phyloP scores from a whole-genome alignment of 2,329 filamentous ascomycete genomes.

The Cyphellophora attinorum region DNA sequence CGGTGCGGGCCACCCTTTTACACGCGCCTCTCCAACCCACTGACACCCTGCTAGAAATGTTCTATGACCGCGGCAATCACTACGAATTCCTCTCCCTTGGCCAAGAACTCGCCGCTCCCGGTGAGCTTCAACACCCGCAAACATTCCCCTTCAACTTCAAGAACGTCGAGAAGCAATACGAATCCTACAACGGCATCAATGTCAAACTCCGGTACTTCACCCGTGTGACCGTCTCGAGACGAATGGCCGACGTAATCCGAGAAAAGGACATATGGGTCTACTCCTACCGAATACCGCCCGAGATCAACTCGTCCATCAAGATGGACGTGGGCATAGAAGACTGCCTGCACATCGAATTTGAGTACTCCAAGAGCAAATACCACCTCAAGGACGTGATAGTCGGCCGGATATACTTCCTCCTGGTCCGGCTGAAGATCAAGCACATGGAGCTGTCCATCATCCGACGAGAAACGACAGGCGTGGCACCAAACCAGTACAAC shows the following conservation, averaged over 20 bases:
- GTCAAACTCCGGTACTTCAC: conserved; percentile 98
- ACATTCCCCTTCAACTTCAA: conserved; percentile 99
- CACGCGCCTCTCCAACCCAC: neutral
- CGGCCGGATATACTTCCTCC: conserved; percentile 92
- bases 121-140: conserved; percentile 96
- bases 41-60: conserved; percentile 65
- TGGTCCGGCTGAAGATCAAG: conserved; percentile 97
- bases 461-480: conserved; percentile 88
- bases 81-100: conserved; percentile 97
- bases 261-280: conserved; percentile 99
- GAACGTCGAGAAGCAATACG: conserved; percentile 99
- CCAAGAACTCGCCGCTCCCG: conserved; percentile 91
- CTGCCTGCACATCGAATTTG: conserved; percentile 97
- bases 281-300: conserved; percentile 92
- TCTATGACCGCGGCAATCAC: conserved; percentile 97
- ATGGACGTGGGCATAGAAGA: conserved; percentile 99
- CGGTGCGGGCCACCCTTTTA: conserved; percentile 42
- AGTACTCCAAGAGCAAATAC: conserved; percentile 99
- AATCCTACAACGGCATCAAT: conserved; percentile 99
- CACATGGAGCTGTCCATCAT: conserved; percentile 99
- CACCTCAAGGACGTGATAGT: conserved; percentile 99
- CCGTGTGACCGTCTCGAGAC: conserved; percentile 86
- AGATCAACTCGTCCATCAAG: conserved; percentile 98
- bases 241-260: conserved; percentile 95
- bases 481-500: conserved; percentile 97